Percentiles rank a stretch among this genome's conserved stretches.
Conservation (phyloP, 768 basidiomycete species). For the Leucocoprinus leucothites region DNA sequence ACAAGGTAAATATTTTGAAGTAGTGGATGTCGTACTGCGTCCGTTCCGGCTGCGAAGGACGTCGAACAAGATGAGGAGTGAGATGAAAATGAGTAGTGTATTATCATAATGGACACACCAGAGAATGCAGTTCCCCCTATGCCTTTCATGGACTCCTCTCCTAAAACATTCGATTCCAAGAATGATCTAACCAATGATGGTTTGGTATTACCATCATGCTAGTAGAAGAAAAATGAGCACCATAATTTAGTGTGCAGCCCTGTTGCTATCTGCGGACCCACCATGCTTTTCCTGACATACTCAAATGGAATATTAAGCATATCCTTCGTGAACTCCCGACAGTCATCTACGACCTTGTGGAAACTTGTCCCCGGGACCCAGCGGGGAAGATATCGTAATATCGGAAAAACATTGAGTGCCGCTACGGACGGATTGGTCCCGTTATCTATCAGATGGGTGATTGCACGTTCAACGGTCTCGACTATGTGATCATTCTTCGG, state of each 20-base stretch:
- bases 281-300: conserved; percentile 18
- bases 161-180: conserved; percentile 8
- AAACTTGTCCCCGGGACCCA: conserved; percentile 32
- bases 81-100: neutral
- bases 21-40: conserved; percentile 12
- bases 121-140: conserved; percentile 14
- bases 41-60: conserved; percentile 13
- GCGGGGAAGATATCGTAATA: conserved; percentile 22
- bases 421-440: conserved; percentile 19
- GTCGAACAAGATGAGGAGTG: neutral
- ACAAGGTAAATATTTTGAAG: neutral
- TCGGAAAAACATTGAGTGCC: conserved; percentile 23
- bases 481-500: conserved; percentile 22
- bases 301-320: conserved; percentile 21
- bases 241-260: neutral
- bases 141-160: conserved; percentile 7
- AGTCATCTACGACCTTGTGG: conserved; percentile 16
- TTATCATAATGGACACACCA: neutral
- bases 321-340: conserved; percentile 12
- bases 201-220: conserved; percentile 12
- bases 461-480: conserved; percentile 16
- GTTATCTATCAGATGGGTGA: conserved; percentile 16
- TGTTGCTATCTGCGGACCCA: conserved; percentile 5
- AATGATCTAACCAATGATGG: conserved; percentile 6
- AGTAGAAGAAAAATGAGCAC: neutral